These are phyloP conservation scores for Lumnitzera littorea DNA, from an alignment of 345 rosid genomes.

Conservation along the genomic window DNA sequence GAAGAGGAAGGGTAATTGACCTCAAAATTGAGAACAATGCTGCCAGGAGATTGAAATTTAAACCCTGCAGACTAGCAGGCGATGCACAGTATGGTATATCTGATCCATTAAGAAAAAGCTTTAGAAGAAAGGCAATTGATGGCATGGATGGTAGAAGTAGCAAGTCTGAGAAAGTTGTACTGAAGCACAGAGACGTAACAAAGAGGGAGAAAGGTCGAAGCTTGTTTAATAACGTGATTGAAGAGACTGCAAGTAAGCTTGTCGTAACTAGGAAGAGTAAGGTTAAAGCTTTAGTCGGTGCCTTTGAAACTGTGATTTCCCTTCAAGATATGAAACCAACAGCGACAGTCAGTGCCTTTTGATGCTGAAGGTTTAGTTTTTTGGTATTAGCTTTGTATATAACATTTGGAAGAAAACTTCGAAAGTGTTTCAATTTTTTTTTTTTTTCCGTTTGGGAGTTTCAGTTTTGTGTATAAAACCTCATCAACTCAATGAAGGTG, in stretches of 20 bases:
- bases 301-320: constrained; percentile 78
- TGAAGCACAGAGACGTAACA: constrained; percentile 43
- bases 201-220: constrained; percentile 33
- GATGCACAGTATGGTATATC: constrained; percentile 24
- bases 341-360: constrained; percentile 12
- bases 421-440: background rate
- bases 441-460: background rate
- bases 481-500: no score
- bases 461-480: no score
- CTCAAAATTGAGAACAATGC: constrained; percentile 26
- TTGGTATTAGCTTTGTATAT: background rate
- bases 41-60: constrained; percentile 52
- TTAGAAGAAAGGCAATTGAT: constrained; percentile 14
- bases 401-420: background rate
- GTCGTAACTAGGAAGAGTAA: constrained; percentile 53
- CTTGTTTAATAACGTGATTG: constrained; percentile 67
- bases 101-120: constrained; percentile 17
- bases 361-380: constrained; percentile 6
- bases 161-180: constrained; percentile 26
- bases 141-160: constrained; percentile 10
- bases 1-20: constrained; percentile 51
- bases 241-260: constrained; percentile 65
- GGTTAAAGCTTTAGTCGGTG: constrained; percentile 87
- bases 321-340: constrained; percentile 47
- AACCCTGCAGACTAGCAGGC: constrained; percentile 21